Base-by-base conservation (phyloP, 2,329 filamentous ascomycete genomes). In the Teratosphaeriaceae sp. region DNA sequence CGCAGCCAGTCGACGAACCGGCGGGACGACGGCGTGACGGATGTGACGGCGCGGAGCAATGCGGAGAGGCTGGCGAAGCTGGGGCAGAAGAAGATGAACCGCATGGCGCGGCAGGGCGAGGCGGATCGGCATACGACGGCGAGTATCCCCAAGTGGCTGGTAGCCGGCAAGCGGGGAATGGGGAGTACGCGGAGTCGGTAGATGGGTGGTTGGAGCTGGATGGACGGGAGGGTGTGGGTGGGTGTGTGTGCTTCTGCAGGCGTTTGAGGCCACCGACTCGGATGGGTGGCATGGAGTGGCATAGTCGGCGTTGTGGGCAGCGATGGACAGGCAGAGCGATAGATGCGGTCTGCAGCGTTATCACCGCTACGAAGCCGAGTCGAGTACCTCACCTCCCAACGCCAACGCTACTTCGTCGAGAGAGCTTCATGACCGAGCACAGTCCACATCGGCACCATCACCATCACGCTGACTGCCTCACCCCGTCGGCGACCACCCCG, bases 71-170 rank as follows among this genome's bases (percentile, higher is more conserved):
- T 94, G 64, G 77, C 81, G 63, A 97, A 95, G 77, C 71, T 98
- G 63, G 77, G 82, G 59, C 94, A 98, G 82, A 88, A 90, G 77
- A 90, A 88, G 79, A 96, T 94, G 88, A 98, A 98, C 74, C 80
- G 90, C 53, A 92, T 94, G 84, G 92, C 92, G 34, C 82, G 89
- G 66, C 87, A 94, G 75, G 92, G 92, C 75, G 92, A 98, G 73
- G 89, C 84, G 49, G 92, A 98, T 75, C 81, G 94, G 64, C 90
- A 97, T 70, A 80, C 81, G 49, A 82, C 82, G 43, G 85, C 85
- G 27, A 77, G 85, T 41, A 70, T 94, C 67, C 79, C 82, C 50
- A 98, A 94, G 73, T 92, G 97, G 72, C 75, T 98, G 78, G 84
- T 94, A 64, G 76, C 85, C 48, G 92, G 92, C 59, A 98, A 97